Evolutionary conservation across 345 rosid genomes (phyloP).

Genomic region (Firmiana major): DNA sequence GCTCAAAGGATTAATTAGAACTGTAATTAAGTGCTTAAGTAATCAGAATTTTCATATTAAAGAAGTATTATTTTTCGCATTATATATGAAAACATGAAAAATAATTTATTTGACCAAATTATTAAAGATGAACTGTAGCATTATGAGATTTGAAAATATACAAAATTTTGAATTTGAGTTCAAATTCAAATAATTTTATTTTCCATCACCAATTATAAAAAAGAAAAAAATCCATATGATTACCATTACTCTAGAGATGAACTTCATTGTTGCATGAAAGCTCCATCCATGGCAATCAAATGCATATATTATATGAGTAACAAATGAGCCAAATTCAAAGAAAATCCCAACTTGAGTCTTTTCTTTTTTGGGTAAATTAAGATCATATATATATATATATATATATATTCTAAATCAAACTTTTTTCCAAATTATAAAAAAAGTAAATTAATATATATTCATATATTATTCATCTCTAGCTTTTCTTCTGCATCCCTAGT

Average conservation of each 20-base stretch:
- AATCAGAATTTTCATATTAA: too few relatives aligned
- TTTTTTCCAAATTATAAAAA: background rate
- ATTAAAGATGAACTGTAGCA: too few relatives aligned
- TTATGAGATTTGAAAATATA: too few relatives aligned
- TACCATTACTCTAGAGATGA: background rate
- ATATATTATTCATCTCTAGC: background rate
- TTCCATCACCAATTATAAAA: too few relatives aligned
- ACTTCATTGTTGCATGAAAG: background rate
- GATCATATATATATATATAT: background rate
- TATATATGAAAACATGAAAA: too few relatives aligned
- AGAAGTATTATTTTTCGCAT: too few relatives aligned
- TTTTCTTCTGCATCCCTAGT: constrained; percentile 16
- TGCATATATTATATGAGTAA: background rate
- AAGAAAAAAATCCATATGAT: too few relatives aligned
- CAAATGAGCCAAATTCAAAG: background rate
- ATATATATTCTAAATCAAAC: background rate
- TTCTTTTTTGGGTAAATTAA: background rate
- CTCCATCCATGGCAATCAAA: background rate
- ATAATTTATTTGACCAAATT: too few relatives aligned
- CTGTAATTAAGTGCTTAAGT: too few relatives aligned
- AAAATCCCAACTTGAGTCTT: background rate
- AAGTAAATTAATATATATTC: background rate
- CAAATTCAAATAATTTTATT: too few relatives aligned
- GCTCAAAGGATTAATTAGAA: too few relatives aligned
- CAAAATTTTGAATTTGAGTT: too few relatives aligned